phyloP scores from a whole-genome alignment of 352 stramenopile species.

The Pythium myriotylum region DNA sequence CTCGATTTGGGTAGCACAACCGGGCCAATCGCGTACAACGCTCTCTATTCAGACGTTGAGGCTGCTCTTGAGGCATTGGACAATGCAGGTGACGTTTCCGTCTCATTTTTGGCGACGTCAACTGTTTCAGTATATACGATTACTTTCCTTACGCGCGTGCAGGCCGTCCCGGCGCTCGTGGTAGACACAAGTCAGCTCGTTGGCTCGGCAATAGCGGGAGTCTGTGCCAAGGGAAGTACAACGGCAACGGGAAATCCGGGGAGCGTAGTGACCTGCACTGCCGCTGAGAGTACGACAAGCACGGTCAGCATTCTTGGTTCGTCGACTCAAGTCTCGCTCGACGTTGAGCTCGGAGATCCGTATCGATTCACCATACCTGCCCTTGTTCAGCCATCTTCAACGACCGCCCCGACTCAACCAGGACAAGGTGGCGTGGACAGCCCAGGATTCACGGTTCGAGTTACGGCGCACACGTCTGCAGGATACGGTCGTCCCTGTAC shows the following conservation, averaged over 20 bases:
- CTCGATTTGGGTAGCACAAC: constrained; percentile 52
- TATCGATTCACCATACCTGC: constrained; percentile 61
- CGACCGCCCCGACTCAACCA: constrained; percentile 29
- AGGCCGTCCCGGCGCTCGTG: constrained; percentile 31
- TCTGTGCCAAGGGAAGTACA: constrained; percentile 50
- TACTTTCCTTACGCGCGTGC: constrained; percentile 57
- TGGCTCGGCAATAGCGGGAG: constrained; percentile 39
- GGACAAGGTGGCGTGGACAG: constrained; percentile 40
- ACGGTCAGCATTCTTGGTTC: constrained; percentile 35
- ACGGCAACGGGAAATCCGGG: constrained; percentile 35
- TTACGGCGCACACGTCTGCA: constrained; percentile 63
- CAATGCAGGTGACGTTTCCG: constrained; percentile 77
- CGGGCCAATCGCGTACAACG: constrained; percentile 52
- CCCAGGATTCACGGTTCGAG: constrained; percentile 60
- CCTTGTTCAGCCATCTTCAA: constrained; percentile 44
- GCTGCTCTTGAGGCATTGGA: constrained; percentile 76
- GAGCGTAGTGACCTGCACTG: constrained; percentile 47
- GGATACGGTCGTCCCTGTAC: constrained; percentile 64
- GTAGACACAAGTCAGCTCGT: constrained; percentile 42
- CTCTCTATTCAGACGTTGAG: constrained; percentile 77
- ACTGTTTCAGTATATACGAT: constrained; percentile 52
- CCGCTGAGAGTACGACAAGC: constrained; percentile 45
- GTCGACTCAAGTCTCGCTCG: constrained; percentile 45
- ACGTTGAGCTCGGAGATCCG: constrained; percentile 43
- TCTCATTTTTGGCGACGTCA: constrained; percentile 39